Percentiles rank a stretch among this genome's conserved stretches.
These are phyloP conservation scores for Trypanosoma lewisi DNA, from an alignment of 208 protist species.

Conservation along the genomic window DNA sequence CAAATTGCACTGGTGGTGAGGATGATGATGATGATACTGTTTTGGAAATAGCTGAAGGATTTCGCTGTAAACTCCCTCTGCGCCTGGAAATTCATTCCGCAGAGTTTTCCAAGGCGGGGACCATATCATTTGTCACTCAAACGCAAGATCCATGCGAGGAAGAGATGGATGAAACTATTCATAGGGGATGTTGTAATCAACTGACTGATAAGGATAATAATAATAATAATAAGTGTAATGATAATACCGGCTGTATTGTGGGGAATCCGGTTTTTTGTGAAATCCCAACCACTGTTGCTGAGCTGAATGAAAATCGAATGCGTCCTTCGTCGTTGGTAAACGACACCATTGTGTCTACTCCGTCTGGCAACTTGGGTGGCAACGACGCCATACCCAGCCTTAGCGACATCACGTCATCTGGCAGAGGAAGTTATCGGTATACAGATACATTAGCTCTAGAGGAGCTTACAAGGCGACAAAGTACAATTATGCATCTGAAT, in stretches of 20 bases:
- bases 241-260: neutral
- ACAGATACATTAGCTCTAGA: neutral
- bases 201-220: too few relatives aligned
- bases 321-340: constrained; percentile 1
- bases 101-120: neutral
- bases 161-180: too few relatives aligned
- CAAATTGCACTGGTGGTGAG: too few relatives aligned
- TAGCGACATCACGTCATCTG: constrained; percentile 14
- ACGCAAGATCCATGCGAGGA: too few relatives aligned
- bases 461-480: neutral
- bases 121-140: neutral
- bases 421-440: constrained; percentile 9
- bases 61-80: constrained; percentile 5
- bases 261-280: neutral
- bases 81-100: constrained; percentile 11
- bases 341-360: constrained; percentile 12
- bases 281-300: neutral
- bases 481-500: neutral
- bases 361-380: neutral
- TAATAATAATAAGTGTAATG: too few relatives aligned
- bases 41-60: neutral
- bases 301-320: neutral
- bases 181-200: too few relatives aligned
- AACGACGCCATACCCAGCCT: constrained; percentile 13
- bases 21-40: neutral